Percentiles rank a stretch among this genome's conserved stretches.
phyloP scores from a whole-genome alignment of 768 basidiomycete species.

The Tylopilus intermedius region DNA sequence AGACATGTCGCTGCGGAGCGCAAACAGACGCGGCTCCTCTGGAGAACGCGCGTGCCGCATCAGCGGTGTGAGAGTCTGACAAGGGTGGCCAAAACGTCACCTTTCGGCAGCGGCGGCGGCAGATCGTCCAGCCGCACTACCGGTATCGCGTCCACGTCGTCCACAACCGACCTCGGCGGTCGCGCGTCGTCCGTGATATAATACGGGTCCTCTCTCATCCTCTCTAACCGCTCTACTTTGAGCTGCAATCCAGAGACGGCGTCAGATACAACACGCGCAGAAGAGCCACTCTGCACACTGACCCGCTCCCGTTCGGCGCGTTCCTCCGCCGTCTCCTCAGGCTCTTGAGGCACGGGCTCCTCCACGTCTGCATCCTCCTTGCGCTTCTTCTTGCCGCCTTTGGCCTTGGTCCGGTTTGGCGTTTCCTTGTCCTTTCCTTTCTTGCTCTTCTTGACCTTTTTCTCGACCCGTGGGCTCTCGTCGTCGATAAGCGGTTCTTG shows the following conservation, averaged over 20 bases:
- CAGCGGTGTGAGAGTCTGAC: constrained; percentile 16
- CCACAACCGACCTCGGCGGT: constrained; percentile 34
- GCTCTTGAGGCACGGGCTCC: constrained; percentile 38
- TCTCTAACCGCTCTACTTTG: constrained; percentile 69
- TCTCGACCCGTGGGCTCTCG: constrained; percentile 35
- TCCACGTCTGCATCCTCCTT: constrained; percentile 20
- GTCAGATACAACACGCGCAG: neutral
- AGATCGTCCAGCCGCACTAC: constrained; percentile 79
- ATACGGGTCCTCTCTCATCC: constrained; percentile 83
- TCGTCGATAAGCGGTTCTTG: constrained; percentile 27
- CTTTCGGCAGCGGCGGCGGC: constrained; percentile 42
- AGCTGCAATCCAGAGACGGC: constrained; percentile 41
- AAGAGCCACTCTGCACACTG: constrained; percentile 16
- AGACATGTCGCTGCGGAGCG: constrained; percentile 39
- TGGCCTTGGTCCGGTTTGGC: constrained; percentile 24
- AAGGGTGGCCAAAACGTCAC: constrained; percentile 7
- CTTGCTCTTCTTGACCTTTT: constrained; percentile 40
- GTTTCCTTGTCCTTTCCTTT: constrained; percentile 45
- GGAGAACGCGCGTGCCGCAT: constrained; percentile 19
- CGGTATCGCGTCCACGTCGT: constrained; percentile 89
- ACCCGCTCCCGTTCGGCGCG: constrained; percentile 60
- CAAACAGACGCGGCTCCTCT: constrained; percentile 40
- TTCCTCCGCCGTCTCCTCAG: constrained; percentile 55
- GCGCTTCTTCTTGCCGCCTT: constrained; percentile 45
- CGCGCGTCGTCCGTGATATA: constrained; percentile 67